A percentile compares a stretch with the other conserved stretches of the same genome.
These are phyloP conservation scores for Pythium rhizo-oryzae DNA, from an alignment of 352 stramenopile species.

Conservation along the genomic window DNA sequence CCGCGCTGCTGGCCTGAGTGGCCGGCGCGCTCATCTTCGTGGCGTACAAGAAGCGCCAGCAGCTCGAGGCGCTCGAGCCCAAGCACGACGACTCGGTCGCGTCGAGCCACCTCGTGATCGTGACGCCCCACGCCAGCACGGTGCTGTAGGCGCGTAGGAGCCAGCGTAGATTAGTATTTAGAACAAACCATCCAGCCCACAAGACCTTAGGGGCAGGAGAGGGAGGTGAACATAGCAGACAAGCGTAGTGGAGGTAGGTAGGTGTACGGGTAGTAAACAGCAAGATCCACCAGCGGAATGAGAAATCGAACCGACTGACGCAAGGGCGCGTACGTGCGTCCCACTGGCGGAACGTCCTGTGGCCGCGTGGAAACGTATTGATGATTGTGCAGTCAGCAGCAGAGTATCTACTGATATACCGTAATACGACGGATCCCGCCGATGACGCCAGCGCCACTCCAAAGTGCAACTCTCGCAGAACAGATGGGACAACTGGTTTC, in stretches of 20 bases:
- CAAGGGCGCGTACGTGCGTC: no score
- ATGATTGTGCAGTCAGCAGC: neutral
- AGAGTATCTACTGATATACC: neutral
- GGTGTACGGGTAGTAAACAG: no score
- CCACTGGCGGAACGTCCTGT: no score
- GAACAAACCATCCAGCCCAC: neutral
- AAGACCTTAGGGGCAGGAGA: no score
- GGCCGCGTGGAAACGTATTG: no score
- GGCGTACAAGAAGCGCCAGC: slow-evolving; percentile 23
- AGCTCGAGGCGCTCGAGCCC: slow-evolving; percentile 21
- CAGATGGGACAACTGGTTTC: neutral
- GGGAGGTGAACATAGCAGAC: neutral
- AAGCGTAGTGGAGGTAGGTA: neutral
- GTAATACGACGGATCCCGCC: neutral
- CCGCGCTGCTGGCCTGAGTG: slow-evolving; percentile 13
- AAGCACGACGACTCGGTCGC: slow-evolving; percentile 13
- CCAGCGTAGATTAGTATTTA: neutral
- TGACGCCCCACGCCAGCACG: neutral
- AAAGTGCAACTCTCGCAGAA: neutral
- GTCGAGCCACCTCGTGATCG: neutral
- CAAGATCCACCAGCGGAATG: no score
- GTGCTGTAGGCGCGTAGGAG: neutral
- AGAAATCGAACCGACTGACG: no score
- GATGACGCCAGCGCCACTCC: neutral
- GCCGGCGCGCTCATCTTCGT: slow-evolving; percentile 19